phyloP scores from a whole-genome alignment of 2,329 filamentous ascomycete genomes.

The Aquanectria penicillioides region DNA sequence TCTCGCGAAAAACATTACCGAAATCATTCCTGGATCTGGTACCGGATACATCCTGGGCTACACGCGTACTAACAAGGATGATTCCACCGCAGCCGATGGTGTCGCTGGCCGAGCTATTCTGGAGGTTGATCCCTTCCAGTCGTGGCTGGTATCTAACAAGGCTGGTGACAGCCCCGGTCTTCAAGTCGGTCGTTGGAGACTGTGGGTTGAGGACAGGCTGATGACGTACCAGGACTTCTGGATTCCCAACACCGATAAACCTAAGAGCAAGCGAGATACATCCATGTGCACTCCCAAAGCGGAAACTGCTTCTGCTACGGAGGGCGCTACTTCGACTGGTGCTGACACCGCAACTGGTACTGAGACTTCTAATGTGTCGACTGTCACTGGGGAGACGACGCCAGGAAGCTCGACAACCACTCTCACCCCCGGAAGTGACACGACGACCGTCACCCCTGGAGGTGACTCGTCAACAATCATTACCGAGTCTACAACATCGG shows the following conservation, averaged over 20 bases:
- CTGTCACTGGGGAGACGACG: not conserved
- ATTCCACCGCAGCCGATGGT: slow-evolving; percentile 7
- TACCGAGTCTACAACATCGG: not conserved
- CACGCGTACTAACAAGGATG: not conserved
- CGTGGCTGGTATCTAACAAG: not conserved
- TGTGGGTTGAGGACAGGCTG: slow-evolving; percentile 33
- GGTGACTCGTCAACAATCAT: not conserved
- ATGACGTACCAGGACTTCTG: slow-evolving; percentile 26
- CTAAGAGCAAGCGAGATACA: not conserved
- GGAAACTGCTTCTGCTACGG: not conserved
- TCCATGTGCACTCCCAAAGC: not conserved
- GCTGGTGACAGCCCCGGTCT: not conserved
- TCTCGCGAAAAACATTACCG: slow-evolving; percentile 1
- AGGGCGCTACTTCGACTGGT: not conserved
- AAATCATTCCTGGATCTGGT: slow-evolving; percentile 21
- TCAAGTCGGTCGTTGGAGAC: slow-evolving; percentile 27
- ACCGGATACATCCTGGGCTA: slow-evolving; percentile 20
- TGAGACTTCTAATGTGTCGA: not conserved
- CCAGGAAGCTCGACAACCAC: no score
- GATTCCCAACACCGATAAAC: not conserved
- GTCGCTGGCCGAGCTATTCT: slow-evolving; percentile 23
- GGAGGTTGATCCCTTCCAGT: slow-evolving; percentile 24
- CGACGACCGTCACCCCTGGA: not conserved
- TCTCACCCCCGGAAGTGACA: not conserved
- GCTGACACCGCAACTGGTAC: not conserved